Evolutionary conservation across 257 asterid species (phyloP).

Genomic region (Eucommia ulmoides): DNA sequence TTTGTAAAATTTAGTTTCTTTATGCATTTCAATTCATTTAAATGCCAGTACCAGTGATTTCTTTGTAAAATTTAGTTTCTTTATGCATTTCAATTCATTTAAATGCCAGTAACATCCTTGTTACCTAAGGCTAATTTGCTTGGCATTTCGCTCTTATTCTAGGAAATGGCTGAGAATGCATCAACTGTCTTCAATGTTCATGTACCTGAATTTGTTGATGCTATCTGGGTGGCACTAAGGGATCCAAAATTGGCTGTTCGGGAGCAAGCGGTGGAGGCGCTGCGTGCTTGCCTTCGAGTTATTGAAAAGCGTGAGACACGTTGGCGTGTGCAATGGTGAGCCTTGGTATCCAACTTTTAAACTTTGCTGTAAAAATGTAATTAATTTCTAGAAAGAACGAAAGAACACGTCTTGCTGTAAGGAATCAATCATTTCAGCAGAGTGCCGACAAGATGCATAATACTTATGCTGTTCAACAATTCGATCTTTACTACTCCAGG

Average conservation of each 20-base stretch:
- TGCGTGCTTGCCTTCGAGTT: conserved; percentile 94
- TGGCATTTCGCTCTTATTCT: conserved; percentile 13
- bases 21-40: too few species aligned
- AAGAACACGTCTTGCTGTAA: not conserved
- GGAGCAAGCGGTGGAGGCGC: conserved; percentile 92
- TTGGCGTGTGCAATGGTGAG: conserved; percentile 99
- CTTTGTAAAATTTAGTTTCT: too few species aligned
- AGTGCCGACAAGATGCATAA: not conserved
- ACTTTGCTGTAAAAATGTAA: too few species aligned
- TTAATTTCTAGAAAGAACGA: not conserved
- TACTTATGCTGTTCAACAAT: not conserved
- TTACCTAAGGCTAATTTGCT: not conserved
- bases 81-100: too few species aligned
- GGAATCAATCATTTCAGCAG: not conserved
- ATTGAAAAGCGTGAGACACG: conserved; percentile 99
- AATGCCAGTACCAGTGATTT: too few species aligned
- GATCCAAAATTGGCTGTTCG: conserved; percentile 82
- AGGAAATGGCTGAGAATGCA: conserved; percentile 99
- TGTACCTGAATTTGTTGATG: conserved; percentile 93
- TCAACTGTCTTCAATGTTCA: conserved; percentile 97
- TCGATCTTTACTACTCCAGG: not conserved
- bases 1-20: too few species aligned
- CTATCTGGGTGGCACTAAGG: conserved; percentile 97
- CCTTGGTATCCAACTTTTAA: too few species aligned
- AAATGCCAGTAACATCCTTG: not conserved